Base-by-base conservation (phyloP, 495 filamentous ascomycete species). In the Parathielavia appendiculata region DNA sequence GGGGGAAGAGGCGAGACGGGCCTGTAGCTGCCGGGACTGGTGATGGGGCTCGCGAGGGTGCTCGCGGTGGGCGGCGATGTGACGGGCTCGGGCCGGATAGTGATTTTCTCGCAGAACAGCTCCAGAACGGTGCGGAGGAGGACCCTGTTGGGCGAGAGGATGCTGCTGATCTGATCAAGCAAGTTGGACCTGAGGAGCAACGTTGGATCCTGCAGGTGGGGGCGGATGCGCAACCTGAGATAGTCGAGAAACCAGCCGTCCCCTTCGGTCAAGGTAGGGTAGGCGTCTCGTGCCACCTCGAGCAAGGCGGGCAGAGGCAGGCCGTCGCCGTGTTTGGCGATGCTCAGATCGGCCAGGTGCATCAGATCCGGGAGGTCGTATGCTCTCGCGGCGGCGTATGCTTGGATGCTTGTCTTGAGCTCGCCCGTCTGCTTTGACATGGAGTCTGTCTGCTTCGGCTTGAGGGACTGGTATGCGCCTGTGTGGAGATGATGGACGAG, bases 401-500 rank as follows among this genome's bases (percentile, higher is more conserved):
- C 62, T 17, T 64, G 64, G 35, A 71, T 71, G 63, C 64, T 67
- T 10, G 68, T 69, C 57, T 58, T 65, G 54, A 71, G 65, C 66
- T 71, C 68, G 52, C 51, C 56, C 38, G 63, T 59, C 53, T 71
- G 66, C 54, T 59, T 62, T 14, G 68, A 19, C 23, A 61, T 58
- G 44, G 61, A 41, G 20, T 64, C 62, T 17, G 47, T 54, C 38
- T 61, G 56, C 48, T 52, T 63, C 9, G 68, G 68, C 61, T 61
- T 65, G 63, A 71, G 68, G 1, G 66, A 60, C 60, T 65, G 61
- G 54, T 71, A 71, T 11, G 54, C 66, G 60, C 65, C 67, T 41
- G 68, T 71, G 64, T 71, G 65, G 43, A 71, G 64, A 61, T 67
- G 69, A 58, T 71, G 68, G 13, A 69, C 61, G n/a, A 71, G 58